phyloP scores from a whole-genome alignment of 306 rosid genomes.

The Gillenia trifoliata region DNA sequence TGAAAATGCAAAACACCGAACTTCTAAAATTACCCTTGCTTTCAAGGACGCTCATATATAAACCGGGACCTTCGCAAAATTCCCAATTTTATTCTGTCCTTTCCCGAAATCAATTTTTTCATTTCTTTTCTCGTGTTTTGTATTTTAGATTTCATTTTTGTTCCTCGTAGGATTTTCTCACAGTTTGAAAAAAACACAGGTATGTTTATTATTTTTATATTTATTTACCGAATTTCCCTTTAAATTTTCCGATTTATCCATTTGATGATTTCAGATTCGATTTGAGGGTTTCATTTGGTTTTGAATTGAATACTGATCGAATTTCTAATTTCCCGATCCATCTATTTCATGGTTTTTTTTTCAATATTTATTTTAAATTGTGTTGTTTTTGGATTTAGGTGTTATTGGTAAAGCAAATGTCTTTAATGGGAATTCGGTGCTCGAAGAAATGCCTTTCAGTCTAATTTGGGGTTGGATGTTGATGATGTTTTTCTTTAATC shows the following conservation, averaged over 20 bases:
- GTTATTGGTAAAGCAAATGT: neutral
- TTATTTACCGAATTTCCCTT: neutral
- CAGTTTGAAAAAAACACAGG: neutral
- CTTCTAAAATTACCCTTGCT: neutral
- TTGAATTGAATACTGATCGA: neutral
- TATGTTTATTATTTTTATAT: neutral
- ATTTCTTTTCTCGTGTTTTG: too few species aligned
- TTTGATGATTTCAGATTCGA: neutral
- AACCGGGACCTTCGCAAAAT: neutral
- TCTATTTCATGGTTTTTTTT: neutral
- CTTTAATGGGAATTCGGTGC: neutral
- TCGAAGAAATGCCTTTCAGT: too few species aligned
- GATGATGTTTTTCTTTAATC: too few species aligned
- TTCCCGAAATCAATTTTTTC: neutral
- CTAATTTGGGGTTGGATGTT: too few species aligned
- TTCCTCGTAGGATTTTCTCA: neutral
- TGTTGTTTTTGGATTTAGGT: neutral
- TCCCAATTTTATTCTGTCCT: neutral
- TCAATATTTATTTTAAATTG: neutral
- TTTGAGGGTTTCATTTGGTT: neutral
- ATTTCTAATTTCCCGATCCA: neutral
- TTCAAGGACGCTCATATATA: neutral
- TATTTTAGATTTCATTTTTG: too few species aligned
- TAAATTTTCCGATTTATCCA: neutral
- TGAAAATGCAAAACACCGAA: neutral